Base-by-base conservation (phyloP, 2,329 filamentous ascomycete species). In the Aureobasidium lini region DNA sequence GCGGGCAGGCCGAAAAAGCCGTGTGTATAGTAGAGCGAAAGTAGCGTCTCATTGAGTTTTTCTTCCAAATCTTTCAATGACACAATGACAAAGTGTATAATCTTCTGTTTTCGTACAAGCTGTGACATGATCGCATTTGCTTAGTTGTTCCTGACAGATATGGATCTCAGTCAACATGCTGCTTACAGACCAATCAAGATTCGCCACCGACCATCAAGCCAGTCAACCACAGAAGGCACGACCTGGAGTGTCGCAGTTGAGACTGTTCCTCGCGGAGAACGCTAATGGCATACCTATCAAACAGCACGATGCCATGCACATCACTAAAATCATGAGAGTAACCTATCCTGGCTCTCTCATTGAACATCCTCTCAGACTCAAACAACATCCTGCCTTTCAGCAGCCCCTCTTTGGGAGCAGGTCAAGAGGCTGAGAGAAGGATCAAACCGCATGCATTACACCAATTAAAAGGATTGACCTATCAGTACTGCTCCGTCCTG, bases 11-110 rank as follows among this genome's bases (percentile, higher is more conserved):
- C 52, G 53, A 48, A 59, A 44, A 61, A 54, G 56, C 60, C 63
- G 65, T 65, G 65, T 70, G 67, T 69, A 69, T 67, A 69, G 64
- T 69, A 70, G 64, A 70, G 67, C 59, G 59, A 60, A 60, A 62
- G 57, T 39, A 60, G 57, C 44, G 56, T 59, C 56, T 59, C 56
- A 59, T 59, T 59, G 44, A 49, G 46, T 59, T 59, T 47, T 49
- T 59, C 44, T 59, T 59, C 46, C 56, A 59, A 59, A 59, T 16
- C 32, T 42, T 59, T 57, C 56, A 59, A 59, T 59, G 56, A 39
- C 56, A 59, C 56, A 59, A 59, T 59, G 56, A 39, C 56, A 59
- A 59, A 49, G 54, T 57, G 54, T 48, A 57, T 48, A 43, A 44
- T 56, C 36, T 56, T 44, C 40, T n/a, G 23, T 56, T 11, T 46